phyloP scores from a whole-genome alignment of 2,329 filamentous ascomycete species.

The Ophiostoma sp. region DNA sequence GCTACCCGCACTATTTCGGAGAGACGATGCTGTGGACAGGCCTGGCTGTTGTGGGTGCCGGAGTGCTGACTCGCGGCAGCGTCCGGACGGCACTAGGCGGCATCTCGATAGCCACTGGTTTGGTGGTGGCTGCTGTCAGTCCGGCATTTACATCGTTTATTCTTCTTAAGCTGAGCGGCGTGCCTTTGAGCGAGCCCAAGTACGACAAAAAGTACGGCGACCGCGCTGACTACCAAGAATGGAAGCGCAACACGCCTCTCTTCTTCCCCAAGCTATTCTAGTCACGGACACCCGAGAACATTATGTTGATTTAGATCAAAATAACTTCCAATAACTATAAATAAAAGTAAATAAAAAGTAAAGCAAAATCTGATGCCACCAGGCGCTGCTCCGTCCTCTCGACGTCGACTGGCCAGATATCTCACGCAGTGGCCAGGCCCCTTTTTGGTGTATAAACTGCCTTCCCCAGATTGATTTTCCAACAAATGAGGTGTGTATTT shows the following conservation, averaged over 20 bases:
- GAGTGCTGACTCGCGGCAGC: constrained; percentile 56
- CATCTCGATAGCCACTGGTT: background rate
- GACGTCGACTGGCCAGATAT: background rate
- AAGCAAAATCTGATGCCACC: background rate
- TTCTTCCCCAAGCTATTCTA: constrained; percentile 56
- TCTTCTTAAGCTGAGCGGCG: constrained; percentile 57
- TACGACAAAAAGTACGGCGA: constrained; percentile 61
- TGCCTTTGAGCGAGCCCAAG: constrained; percentile 63
- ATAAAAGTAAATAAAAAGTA: background rate
- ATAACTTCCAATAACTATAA: background rate
- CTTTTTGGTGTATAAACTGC: background rate
- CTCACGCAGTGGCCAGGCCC: background rate
- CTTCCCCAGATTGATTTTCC: background rate
- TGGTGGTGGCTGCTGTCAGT: background rate
- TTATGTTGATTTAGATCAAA: background rate
- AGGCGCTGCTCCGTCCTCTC: background rate
- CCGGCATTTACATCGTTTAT: constrained; percentile 54
- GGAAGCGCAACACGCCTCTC: constrained; percentile 62
- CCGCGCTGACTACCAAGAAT: constrained; percentile 60
- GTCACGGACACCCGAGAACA: background rate
- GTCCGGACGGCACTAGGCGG: constrained; percentile 27
- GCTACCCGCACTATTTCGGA: constrained; percentile 70
- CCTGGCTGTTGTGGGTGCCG: constrained; percentile 55
- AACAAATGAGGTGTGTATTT: constrained; percentile 18
- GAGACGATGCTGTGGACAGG: constrained; percentile 65